Evolutionary conservation across 352 stramenopile species (phyloP).

Genomic region (Phytopythium delawarense): DNA sequence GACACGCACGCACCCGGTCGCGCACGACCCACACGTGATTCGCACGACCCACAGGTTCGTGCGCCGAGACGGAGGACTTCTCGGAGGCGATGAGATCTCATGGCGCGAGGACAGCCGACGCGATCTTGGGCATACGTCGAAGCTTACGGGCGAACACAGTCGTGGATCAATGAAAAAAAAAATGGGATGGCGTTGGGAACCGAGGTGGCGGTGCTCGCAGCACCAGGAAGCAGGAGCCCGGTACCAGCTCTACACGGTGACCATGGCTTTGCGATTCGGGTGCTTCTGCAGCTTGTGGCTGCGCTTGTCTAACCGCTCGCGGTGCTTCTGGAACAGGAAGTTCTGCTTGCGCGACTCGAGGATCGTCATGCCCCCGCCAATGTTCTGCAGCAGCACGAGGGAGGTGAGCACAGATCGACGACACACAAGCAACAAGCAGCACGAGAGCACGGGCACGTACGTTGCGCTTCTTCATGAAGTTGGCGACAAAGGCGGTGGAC

Average conservation of each 20-base stretch:
- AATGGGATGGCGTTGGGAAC: no score
- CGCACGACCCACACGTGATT: neutral
- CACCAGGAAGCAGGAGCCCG: neutral
- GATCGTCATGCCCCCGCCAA: conserved; percentile 71
- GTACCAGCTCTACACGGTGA: conserved; percentile 56
- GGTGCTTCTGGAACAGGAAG: conserved; percentile 77
- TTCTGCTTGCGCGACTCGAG: conserved; percentile 60
- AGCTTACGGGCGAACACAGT: no score
- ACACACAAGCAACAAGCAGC: neutral
- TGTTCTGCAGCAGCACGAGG: conserved; percentile 40
- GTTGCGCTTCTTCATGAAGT: conserved; percentile 77
- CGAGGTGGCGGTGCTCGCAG: no score
- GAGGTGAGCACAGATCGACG: neutral
- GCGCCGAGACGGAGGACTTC: neutral
- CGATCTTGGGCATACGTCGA: no score
- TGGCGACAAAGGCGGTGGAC: conserved; percentile 76
- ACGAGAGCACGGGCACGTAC: conserved; percentile 19
- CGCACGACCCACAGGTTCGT: neutral
- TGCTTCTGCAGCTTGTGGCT: conserved; percentile 86
- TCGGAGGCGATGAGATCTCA: neutral
- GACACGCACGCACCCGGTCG: neutral
- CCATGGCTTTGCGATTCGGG: conserved; percentile 68
- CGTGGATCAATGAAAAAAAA: no score
- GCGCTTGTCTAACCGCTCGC: conserved; percentile 70
- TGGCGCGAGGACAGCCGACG: no score